A percentile compares a stretch with the other conserved stretches of the same genome.
These are phyloP conservation scores for Mycena venus DNA, from an alignment of 768 basidiomycete species.

Conservation along the genomic window DNA sequence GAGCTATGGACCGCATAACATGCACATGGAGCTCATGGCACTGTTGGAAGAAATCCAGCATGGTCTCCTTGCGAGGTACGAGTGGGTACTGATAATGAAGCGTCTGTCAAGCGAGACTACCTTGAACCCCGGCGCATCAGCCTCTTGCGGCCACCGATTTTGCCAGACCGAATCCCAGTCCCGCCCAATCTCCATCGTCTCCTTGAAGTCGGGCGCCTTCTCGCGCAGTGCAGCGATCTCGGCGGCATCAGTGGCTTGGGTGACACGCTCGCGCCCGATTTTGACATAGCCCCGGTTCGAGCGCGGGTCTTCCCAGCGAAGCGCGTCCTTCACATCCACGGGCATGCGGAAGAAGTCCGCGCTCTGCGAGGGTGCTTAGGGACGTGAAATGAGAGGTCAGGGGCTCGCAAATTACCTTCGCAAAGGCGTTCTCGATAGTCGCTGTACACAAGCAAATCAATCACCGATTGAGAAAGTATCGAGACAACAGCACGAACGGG, in stretches of 20 bases:
- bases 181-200: constrained; percentile 90
- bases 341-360: constrained; percentile 82
- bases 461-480: neutral
- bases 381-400: neutral
- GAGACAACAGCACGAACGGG: constrained; percentile 44
- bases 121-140: constrained; percentile 76
- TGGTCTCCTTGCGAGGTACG: no score
- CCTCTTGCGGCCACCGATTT: constrained; percentile 84
- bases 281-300: constrained; percentile 89
- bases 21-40: constrained; percentile 82
- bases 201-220: constrained; percentile 86
- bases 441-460: constrained; percentile 39
- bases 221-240: constrained; percentile 83
- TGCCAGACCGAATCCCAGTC: constrained; percentile 85
- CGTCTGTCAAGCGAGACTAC: no score
- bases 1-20: constrained; percentile 89
- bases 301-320: constrained; percentile 89
- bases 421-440: constrained; percentile 71
- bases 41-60: constrained; percentile 78
- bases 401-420: constrained; percentile 60
- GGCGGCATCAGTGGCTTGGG: constrained; percentile 74
- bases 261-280: constrained; percentile 86
- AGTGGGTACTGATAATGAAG: no score
- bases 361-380: constrained; percentile 64
- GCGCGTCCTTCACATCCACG: constrained; percentile 67